Base-by-base conservation (phyloP, 176 grass and related monocot genomes). In the Bromus sterilis region DNA sequence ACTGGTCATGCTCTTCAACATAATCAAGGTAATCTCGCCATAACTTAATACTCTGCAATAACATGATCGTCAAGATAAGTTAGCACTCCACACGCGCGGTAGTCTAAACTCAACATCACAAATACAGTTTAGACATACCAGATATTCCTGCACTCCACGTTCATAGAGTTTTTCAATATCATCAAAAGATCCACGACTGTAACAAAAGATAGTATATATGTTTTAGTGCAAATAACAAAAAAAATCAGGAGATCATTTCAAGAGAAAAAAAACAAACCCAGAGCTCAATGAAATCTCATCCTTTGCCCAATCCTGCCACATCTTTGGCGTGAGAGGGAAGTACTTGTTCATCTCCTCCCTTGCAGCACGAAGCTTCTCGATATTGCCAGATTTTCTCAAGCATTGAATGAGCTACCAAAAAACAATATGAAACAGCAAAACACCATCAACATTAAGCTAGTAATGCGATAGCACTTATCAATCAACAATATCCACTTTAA, bases 1-100 rank as follows among this genome's bases (percentile, higher is more conserved):
- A 90, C 48, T 84, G 84, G 77, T 99, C 89, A 79, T 88, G 77
- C 71, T 99, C 91, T 83, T 99, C 90, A 58, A 99, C 44, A 74
- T 78, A 95, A 72, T 99, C 88, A 78, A 95, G 86, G 77, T 99
- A 95, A 82, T 99, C 93, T 23, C 33, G 80, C 96, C 96, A 99
- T 21, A 95, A 41, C 36, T 88, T 86, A 57, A 99, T 83, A 65
- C 89, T 91, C 96, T 99, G 87, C 85, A 88, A 35, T 66, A 46
- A 23, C 78, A 89, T 33, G 21, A 69, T 74, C 12, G 75, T n/a
- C 7, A 87, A 65, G 70, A 70, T 53, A 62, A 83, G 57, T 84
- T 76, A 79, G 34, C 11, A 82, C 66, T 49, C 4, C 21, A 57
- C 21, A 32, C 4, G 18, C 29, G 64, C 20, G 34, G 39, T 14